phyloP scores from a whole-genome alignment of 2,329 filamentous ascomycete species.

The Podosphaera xanthii region DNA sequence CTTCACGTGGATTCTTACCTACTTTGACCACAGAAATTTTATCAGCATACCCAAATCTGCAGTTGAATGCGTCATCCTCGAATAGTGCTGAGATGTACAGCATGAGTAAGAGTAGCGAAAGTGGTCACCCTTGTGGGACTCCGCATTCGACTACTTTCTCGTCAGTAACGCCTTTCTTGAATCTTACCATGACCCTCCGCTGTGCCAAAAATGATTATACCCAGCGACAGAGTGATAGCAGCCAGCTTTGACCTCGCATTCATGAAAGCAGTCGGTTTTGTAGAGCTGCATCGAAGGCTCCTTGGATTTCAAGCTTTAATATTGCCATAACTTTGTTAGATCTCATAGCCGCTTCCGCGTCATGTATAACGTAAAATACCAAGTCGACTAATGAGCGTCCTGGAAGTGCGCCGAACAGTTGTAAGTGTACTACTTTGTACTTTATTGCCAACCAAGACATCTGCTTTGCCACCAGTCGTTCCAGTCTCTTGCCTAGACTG shows the following conservation, averaged over 20 bases:
- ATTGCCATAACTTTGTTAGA: neutral
- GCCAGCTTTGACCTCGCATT: neutral
- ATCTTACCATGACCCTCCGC: neutral
- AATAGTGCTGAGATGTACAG: neutral
- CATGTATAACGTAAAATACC: neutral
- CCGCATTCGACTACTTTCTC: neutral
- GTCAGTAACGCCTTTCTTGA: too few relatives aligned
- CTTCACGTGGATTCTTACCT: neutral
- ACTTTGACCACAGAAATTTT: neutral
- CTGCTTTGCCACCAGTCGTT: too few relatives aligned
- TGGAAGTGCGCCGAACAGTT: neutral
- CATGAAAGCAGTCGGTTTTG: neutral
- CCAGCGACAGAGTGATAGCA: neutral
- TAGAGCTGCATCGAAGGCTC: neutral
- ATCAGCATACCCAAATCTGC: neutral
- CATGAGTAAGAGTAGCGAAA: neutral
- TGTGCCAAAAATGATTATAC: neutral
- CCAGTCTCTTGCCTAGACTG: too few relatives aligned
- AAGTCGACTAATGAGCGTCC: neutral
- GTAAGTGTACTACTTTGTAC: too few relatives aligned
- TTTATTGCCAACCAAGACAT: too few relatives aligned
- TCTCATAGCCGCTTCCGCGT: neutral
- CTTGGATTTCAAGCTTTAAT: neutral
- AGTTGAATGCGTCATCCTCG: neutral
- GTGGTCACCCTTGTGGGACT: neutral